Conservation (phyloP, 192 early-diverging fungal species). For the Coemansia sp. region DNA sequence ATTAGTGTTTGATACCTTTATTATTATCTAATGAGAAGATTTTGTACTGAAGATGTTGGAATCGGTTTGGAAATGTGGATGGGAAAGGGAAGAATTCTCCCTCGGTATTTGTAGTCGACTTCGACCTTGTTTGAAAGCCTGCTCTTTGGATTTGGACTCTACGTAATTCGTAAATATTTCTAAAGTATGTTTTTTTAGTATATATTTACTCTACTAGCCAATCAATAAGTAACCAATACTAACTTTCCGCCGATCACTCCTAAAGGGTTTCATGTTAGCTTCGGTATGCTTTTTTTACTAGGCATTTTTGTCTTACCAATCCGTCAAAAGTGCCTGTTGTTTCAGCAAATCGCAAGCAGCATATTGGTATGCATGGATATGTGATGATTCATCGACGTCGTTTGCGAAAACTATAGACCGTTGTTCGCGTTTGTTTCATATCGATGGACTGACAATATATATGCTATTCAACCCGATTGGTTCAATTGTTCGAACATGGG, state of each 20-base stretch:
- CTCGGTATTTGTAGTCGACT: constrained; percentile 1
- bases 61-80: background rate
- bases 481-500: background rate
- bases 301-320: too few relatives aligned
- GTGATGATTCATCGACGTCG: background rate
- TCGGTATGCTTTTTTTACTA: too few relatives aligned
- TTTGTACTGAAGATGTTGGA: background rate
- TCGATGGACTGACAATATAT: too few relatives aligned
- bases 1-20: background rate
- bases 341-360: background rate
- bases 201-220: too few relatives aligned
- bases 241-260: too few relatives aligned
- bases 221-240: too few relatives aligned
- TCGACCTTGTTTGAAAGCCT: background rate
- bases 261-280: too few relatives aligned
- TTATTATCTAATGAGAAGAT: background rate
- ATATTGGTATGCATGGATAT: background rate
- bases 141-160: too few relatives aligned
- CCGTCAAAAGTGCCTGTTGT: background rate
- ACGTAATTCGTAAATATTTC: too few relatives aligned
- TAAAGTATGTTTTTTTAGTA: too few relatives aligned
- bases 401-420: background rate
- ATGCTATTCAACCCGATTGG: too few relatives aligned
- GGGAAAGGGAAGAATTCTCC: background rate
- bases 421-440: background rate